Evolutionary conservation across 2,329 filamentous ascomycete species (phyloP), one percentile per base, ranked within the genome.

Genomic region (Ophiostoma perfectum): DNA sequence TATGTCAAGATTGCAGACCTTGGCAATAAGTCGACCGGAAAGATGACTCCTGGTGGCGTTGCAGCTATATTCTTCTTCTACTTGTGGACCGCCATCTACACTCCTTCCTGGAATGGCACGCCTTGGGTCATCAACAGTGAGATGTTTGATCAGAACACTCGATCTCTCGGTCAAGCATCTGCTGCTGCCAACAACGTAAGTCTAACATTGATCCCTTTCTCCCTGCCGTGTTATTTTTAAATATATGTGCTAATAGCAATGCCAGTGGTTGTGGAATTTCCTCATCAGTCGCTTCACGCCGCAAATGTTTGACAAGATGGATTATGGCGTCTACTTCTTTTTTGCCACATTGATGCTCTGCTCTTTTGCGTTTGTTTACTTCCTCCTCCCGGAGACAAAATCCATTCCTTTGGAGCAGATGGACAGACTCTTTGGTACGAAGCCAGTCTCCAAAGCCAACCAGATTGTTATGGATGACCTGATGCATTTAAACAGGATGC

Each of bases 41-140:
- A 70, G n/a, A 70, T 78, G 52, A 72, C 73, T 12, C 66, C 74
- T 1, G 78, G 74, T 36, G 86, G 86, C 14, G 85, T 87, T 67
- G 84, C 84, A 0, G 86, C 87, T 45, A 82, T 90, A 70, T 86
- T 88, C 77, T 90, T 91, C 81, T 90, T 91, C 79, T 91, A 91
- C 74, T 81, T 91, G 0, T 91, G 87, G 86, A 90, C 89, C 0
- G 85, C 83, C 0, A 88, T 88, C 76, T 93, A 92, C 78, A 90
- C 88, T 0, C 88, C 85, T 0, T 84, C 85, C 0, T 91, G 88
- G 88, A 90, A 90, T 74, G 88, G 88, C 1, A 90, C 88, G 0
- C 90, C 89, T 0, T 93, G 90, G 90, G 88, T 93, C 36, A 79
- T 90, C 74, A 91, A 91, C 80, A 83, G 83, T 0, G 89, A 93